Conservation (phyloP, 768 basidiomycete species). For the Panellus pusillus region DNA sequence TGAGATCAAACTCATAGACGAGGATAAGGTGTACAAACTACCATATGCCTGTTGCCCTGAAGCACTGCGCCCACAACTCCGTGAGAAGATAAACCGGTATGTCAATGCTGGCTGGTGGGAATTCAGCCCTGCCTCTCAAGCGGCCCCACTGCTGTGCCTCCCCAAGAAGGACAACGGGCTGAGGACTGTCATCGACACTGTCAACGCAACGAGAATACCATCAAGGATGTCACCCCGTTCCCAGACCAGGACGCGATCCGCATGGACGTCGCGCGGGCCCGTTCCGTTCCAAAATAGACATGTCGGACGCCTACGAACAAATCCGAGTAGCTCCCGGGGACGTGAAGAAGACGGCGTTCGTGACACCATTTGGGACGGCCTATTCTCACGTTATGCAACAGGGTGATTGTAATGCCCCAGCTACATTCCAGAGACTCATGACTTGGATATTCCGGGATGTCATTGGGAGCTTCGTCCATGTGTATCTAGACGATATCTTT, state of each 20-base stretch:
- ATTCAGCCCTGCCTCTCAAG: slow-evolving; percentile 11
- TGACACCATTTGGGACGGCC: slow-evolving; percentile 1
- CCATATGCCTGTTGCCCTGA: slow-evolving; percentile 28
- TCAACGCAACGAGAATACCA: slow-evolving; percentile 41
- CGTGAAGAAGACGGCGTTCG: slow-evolving; percentile 15
- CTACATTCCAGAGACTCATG: slow-evolving; percentile 27
- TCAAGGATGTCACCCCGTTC: slow-evolving; percentile 36
- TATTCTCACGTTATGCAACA: slow-evolving; percentile 4
- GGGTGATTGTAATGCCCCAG: background rate
- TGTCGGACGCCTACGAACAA: slow-evolving; percentile 37
- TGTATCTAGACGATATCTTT: slow-evolving; percentile 48
- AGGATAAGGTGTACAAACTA: slow-evolving; percentile 22
- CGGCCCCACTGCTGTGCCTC: slow-evolving; percentile 27
- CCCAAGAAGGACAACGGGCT: slow-evolving; percentile 29
- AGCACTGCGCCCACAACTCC: slow-evolving; percentile 13
- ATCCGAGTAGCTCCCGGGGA: slow-evolving; percentile 25
- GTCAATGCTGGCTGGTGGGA: slow-evolving; percentile 15
- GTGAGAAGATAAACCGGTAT: slow-evolving; percentile 7
- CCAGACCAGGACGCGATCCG: slow-evolving; percentile 10
- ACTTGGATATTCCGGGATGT: slow-evolving; percentile 37
- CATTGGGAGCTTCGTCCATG: slow-evolving; percentile 40
- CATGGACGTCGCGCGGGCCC: too few relatives aligned
- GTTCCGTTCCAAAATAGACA: slow-evolving; percentile 26
- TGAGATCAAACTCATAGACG: slow-evolving; percentile 30
- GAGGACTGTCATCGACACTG: slow-evolving; percentile 35